Percentiles rank a stretch among this genome's conserved stretches.
phyloP scores from a whole-genome alignment of 345 rosid genomes.

The Pseudoturritis turrita region DNA sequence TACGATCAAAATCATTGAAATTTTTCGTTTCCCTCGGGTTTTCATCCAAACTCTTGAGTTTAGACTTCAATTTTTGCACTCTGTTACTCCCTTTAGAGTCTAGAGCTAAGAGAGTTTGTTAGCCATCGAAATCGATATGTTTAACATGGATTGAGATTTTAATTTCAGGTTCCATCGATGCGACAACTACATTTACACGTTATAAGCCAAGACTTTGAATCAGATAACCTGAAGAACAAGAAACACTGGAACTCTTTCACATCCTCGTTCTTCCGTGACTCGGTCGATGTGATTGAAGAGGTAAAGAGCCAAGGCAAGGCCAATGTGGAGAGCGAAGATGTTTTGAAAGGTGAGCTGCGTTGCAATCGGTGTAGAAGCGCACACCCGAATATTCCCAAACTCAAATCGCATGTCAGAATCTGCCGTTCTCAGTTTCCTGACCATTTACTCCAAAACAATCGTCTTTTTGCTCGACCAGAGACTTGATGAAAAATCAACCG shows the following conservation, averaged over 20 bases:
- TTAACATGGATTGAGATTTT: neutral
- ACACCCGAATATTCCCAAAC: slow-evolving; percentile 84
- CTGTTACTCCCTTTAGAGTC: neutral
- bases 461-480: slow-evolving; percentile 14
- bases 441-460: slow-evolving; percentile 42
- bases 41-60: too few species aligned
- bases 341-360: slow-evolving; percentile 63
- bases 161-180: slow-evolving; percentile 31
- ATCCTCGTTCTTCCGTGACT: slow-evolving; percentile 70
- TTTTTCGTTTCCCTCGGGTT: too few species aligned
- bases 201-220: slow-evolving; percentile 88
- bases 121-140: neutral
- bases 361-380: slow-evolving; percentile 84
- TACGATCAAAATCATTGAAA: too few species aligned
- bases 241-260: slow-evolving; percentile 95
- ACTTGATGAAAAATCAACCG: neutral
- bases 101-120: neutral
- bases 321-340: slow-evolving; percentile 38
- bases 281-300: slow-evolving; percentile 78
- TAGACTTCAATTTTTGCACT: too few species aligned
- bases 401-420: slow-evolving; percentile 59
- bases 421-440: slow-evolving; percentile 58
- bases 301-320: slow-evolving; percentile 53
- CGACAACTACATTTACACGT: slow-evolving; percentile 90
- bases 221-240: slow-evolving; percentile 74